Percentiles rank a stretch among this genome's conserved stretches.
Evolutionary conservation across 768 basidiomycete genomes (phyloP).

Genomic region (Pisolithus albus): DNA sequence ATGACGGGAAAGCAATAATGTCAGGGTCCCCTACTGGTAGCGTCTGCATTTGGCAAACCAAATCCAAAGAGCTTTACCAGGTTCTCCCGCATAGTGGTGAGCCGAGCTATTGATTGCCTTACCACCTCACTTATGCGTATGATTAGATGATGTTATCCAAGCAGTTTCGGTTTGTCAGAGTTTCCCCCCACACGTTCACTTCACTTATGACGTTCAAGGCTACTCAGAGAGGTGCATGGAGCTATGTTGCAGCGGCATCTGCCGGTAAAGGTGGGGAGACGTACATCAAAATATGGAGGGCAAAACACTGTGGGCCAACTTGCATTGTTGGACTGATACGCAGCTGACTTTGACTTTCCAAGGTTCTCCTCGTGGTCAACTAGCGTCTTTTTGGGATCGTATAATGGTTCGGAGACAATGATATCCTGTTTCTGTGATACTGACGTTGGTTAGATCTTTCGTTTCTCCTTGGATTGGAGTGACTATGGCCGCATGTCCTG

Average conservation of each 20-base stretch:
- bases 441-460: not conserved
- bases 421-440: not conserved
- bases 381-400: not conserved
- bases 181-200: not conserved
- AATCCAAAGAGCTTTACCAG: not conserved
- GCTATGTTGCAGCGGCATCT: not conserved
- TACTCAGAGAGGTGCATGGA: not conserved
- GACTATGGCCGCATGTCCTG: not conserved
- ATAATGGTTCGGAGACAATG: not conserved
- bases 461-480: not conserved
- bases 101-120: not conserved
- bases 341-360: not conserved
- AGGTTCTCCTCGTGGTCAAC: not conserved
- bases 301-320: not conserved
- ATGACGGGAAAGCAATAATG: not conserved
- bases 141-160: not conserved
- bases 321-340: not conserved
- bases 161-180: not conserved
- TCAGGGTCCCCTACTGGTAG: not conserved
- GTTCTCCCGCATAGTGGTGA: not conserved
- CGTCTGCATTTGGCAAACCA: not conserved
- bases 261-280: not conserved
- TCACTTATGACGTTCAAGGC: not conserved
- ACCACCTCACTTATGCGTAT: not conserved
- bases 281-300: slow-evolving; percentile 1